Conservation (phyloP, 2,329 filamentous ascomycete species). For the Helicocarpus griseus region DNA sequence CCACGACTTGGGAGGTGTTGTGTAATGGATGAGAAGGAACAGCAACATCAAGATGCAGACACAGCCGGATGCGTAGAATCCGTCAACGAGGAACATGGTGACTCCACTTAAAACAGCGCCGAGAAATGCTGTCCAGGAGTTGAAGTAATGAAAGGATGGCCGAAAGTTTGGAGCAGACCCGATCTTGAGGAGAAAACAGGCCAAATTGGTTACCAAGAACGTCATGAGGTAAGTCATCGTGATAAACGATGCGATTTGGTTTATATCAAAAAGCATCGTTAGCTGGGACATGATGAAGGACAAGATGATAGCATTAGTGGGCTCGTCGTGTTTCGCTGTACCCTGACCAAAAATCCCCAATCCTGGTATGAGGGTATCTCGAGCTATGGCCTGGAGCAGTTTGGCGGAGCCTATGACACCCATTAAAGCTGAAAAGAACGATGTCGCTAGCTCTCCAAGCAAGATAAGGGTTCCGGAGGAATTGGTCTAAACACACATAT, state of each 20-base stretch:
- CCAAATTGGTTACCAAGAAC: conserved; percentile 78
- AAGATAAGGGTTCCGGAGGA: conserved; percentile 65
- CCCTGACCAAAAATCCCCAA: conserved; percentile 65
- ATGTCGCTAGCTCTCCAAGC: conserved; percentile 71
- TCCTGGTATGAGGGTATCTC: conserved; percentile 70
- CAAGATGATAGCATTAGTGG: conserved; percentile 63
- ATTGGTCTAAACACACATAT: conserved; percentile 46
- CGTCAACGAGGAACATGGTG: conserved; percentile 87
- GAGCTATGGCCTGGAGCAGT: conserved; percentile 69
- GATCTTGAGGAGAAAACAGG: conserved; percentile 78
- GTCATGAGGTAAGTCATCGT: conserved; percentile 92
- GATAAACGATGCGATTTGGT: conserved; percentile 80
- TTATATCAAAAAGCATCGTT: conserved; percentile 72
- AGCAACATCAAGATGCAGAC: conserved; percentile 65
- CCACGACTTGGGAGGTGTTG: conserved; percentile 77
- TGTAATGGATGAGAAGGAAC: conserved; percentile 77
- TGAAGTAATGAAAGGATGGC: conserved; percentile 82
- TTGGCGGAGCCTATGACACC: conserved; percentile 79
- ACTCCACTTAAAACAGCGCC: conserved; percentile 67
- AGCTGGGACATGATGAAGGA: conserved; percentile 69
- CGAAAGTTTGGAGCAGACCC: conserved; percentile 82
- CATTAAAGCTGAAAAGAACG: conserved; percentile 79
- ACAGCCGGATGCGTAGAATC: conserved; percentile 65
- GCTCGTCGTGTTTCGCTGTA: conserved; percentile 62
- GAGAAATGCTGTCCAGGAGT: conserved; percentile 67